Evolutionary conservation across 208 protist genomes (phyloP), one percentile per base, ranked within the genome.

Genomic region (Trypanosoma melophagium): DNA sequence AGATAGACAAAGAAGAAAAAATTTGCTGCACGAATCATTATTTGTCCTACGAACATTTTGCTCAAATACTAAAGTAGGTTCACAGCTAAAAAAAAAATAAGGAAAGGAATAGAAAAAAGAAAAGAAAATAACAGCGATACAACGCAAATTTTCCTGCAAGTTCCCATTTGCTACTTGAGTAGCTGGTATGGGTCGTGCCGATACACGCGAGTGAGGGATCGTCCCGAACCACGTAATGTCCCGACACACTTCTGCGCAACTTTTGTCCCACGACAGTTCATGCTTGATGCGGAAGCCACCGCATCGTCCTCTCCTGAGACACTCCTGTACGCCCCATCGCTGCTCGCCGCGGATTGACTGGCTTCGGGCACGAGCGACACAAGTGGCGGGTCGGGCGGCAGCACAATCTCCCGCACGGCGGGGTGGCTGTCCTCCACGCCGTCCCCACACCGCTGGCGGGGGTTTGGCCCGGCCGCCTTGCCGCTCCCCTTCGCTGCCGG

Each of bases 161-260:
- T n/a, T n/a, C n/a, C n/a, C n/a, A n/a, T n/a, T n/a, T n/a, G n/a
- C n/a, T n/a, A n/a, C n/a, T 44, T 28, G 35, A 24, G n/a, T n/a
- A 63, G 51, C 14, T 19, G 16, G 61, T 66, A 66, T 3, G 61
- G 61, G 24, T 66, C 22, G 19, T 66, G 61, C 42, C 61, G 47
- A 49, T 58, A 58, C n/a, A 58, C 10, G 13, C 50, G 61, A 4
- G 12, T 10, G 3, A 28, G 50, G 3, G 31, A 16, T n/a, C 14
- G 19, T 19, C 17, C 31, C 24, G n/a, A 16, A 4, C 13, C 50
- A 47, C 55, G 10, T 42, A 8, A 22, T 42, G n/a, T 10, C 10
- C 17, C 41, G 16, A 38, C 17, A 1, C 4, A 3, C 28, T 22
- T 14, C 13, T 25, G 35, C 56, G 10, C 14, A 28, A 7, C 24